Evolutionary conservation across 2,329 filamentous ascomycete genomes (phyloP).

Genomic region (Talaromyces sp.): DNA sequence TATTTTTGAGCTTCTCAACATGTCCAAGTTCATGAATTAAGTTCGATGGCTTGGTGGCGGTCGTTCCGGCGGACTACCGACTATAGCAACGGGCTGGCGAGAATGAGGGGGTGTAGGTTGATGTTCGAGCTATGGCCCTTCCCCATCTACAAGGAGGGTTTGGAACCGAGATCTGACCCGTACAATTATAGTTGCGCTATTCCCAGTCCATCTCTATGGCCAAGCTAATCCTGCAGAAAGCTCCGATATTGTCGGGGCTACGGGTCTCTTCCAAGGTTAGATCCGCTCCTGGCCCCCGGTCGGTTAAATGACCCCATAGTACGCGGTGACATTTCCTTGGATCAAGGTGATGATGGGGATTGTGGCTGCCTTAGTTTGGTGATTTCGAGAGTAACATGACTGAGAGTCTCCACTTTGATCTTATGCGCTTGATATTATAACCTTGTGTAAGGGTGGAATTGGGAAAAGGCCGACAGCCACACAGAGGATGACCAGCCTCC

Average conservation of each 20-base stretch:
- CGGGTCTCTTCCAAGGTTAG: not conserved
- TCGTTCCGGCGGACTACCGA: not conserved
- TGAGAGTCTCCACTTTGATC: not conserved
- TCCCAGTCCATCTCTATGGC: not conserved
- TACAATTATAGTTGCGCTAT: too few relatives aligned
- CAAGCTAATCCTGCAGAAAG: not conserved
- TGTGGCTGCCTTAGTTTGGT: constrained; percentile 3
- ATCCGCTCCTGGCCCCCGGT: not conserved
- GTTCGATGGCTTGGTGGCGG: not conserved
- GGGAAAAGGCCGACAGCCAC: not conserved
- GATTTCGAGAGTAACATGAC: not conserved
- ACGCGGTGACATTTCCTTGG: not conserved
- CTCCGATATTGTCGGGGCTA: not conserved
- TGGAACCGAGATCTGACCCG: too few relatives aligned
- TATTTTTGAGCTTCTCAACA: not conserved
- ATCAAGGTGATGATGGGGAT: not conserved
- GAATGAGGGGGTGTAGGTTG: not conserved
- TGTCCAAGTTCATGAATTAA: not conserved
- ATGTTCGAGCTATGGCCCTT: not conserved
- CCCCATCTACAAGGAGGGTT: too few relatives aligned
- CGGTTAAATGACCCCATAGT: not conserved
- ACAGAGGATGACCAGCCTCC: not conserved
- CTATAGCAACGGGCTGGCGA: not conserved
- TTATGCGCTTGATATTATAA: not conserved
- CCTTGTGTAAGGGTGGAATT: not conserved